Percentiles rank a stretch among this genome's conserved stretches.
These are phyloP conservation scores for Colletotrichum spinosum DNA, from an alignment of 2,329 filamentous ascomycete genomes.

Conservation along the genomic window DNA sequence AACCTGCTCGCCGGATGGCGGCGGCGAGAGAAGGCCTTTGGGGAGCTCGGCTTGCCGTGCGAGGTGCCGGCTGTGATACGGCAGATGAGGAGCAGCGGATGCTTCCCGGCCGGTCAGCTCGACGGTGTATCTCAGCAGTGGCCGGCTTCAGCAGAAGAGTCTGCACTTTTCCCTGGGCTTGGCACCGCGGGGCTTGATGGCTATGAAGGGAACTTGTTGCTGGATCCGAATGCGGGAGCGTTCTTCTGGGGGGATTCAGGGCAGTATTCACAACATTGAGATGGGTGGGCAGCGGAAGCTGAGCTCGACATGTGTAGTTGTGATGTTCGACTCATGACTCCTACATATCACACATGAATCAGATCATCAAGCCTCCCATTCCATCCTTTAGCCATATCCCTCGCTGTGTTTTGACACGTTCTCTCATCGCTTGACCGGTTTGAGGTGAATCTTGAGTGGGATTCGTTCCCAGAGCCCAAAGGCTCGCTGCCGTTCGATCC, in stretches of 20 bases:
- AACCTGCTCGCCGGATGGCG: constrained; percentile 65
- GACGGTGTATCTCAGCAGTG: neutral
- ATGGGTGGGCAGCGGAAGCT: too few species aligned
- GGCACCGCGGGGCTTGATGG: neutral
- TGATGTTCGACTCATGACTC: too few species aligned
- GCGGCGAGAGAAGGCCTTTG: constrained; percentile 56
- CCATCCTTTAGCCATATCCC: neutral
- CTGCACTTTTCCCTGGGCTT: neutral
- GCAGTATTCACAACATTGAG: too few species aligned
- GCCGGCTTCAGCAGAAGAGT: neutral
- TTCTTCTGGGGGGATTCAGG: constrained; percentile 9
- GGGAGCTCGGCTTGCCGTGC: constrained; percentile 49
- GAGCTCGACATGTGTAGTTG: too few species aligned
- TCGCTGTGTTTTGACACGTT: neutral
- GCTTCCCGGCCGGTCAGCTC: neutral
- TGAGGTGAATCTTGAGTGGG: constrained; percentile 7
- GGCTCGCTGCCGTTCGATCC: constrained; percentile 10
- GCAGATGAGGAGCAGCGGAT: constrained; percentile 52
- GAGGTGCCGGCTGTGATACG: constrained; percentile 58
- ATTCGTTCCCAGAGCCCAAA: constrained; percentile 11
- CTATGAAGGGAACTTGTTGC: neutral
- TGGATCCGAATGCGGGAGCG: neutral
- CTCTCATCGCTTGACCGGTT: neutral
- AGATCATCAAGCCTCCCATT: neutral
- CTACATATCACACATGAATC: too few species aligned